phyloP scores from a whole-genome alignment of 208 protist genomes.

The Wallacemonas rigidus region DNA sequence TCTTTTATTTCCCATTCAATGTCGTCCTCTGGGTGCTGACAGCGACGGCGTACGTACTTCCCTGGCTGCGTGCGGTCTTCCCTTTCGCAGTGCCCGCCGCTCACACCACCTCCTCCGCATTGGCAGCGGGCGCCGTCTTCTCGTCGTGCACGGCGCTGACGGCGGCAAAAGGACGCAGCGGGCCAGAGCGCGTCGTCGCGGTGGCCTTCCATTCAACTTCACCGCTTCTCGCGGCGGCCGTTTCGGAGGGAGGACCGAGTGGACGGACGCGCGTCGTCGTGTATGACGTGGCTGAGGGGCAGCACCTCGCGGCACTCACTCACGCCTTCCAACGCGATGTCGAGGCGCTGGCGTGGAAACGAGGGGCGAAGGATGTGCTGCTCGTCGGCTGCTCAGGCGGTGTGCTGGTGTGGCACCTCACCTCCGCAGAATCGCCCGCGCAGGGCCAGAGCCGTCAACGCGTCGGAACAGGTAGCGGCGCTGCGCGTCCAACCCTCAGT shows the following conservation, averaged over 20 bases:
- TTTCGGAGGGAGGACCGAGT: constrained; percentile 50
- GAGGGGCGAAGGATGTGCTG: constrained; percentile 58
- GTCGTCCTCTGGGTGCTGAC: constrained; percentile 23
- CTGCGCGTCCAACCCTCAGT: constrained; percentile 1
- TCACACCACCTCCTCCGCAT: neutral
- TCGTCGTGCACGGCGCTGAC: constrained; percentile 1
- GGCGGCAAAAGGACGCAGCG: constrained; percentile 16
- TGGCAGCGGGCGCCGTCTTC: too few relatives aligned
- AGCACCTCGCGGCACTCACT: constrained; percentile 47
- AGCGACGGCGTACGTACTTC: constrained; percentile 38
- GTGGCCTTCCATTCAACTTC: constrained; percentile 62
- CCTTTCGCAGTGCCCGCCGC: constrained; percentile 51
- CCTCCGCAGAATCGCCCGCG: constrained; percentile 17
- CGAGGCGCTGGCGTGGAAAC: constrained; percentile 72
- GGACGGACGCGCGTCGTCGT: constrained; percentile 54
- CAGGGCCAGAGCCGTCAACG: constrained; percentile 16
- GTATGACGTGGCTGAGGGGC: constrained; percentile 50
- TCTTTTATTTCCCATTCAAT: constrained; percentile 23
- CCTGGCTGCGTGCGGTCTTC: constrained; percentile 48
- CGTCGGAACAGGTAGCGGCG: constrained; percentile 1
- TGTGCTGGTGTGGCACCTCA: constrained; percentile 72
- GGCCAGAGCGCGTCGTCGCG: constrained; percentile 62
- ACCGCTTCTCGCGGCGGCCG: constrained; percentile 61
- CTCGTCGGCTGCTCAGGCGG: constrained; percentile 77
- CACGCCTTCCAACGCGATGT: constrained; percentile 78